Base-by-base conservation (phyloP, 345 rosid species). In the Toxicodendron radicans region DNA sequence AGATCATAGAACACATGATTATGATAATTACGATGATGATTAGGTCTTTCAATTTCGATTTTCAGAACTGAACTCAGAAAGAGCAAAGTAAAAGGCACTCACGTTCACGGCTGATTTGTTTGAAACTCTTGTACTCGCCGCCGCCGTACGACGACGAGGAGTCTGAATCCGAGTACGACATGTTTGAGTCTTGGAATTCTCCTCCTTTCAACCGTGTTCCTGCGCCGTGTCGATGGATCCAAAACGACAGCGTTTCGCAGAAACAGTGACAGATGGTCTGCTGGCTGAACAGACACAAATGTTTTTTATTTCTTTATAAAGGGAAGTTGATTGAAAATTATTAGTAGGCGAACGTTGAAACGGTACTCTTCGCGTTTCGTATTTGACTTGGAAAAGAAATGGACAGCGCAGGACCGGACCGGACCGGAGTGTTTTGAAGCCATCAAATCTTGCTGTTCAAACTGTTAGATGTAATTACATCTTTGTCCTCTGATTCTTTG, bases 141-240 rank as follows among this genome's bases (percentile, higher is more conserved):
- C 80, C 87, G 64, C 79, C 82, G 63, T n/a, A 54, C 14, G 97
- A 91, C 20, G 98, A 91, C 30, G 99, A 87, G 81, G 99, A 88
- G 79, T 96, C 97, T 51, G 99, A 93, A 77, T 96, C 98, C 33
- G 97, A 96, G 87, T 83, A 85, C 74, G 97, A 93, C 98, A 96
- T 96, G 74, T 27, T 75, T 75, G 23, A 68, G 76, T 23, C 86
- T 60, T 58, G 68, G 72, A 75, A 71, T 14, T 45, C 63, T 30
- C n/a, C 16, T 56, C 17, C 52, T 48, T 17, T 10, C 52, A 38
- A 13, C 54, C 18, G 18, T 51, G 18, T 51, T 18, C 18, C 54
- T 14, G 23, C 30, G 63, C 33, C 17, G 61, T 78, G 78, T 73
- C 80, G 76, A 78, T 43, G 82, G 88, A 85, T 89, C 89, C 80